phyloP scores from a whole-genome alignment of 129 eudicot species.

The Calendula officinalis region DNA sequence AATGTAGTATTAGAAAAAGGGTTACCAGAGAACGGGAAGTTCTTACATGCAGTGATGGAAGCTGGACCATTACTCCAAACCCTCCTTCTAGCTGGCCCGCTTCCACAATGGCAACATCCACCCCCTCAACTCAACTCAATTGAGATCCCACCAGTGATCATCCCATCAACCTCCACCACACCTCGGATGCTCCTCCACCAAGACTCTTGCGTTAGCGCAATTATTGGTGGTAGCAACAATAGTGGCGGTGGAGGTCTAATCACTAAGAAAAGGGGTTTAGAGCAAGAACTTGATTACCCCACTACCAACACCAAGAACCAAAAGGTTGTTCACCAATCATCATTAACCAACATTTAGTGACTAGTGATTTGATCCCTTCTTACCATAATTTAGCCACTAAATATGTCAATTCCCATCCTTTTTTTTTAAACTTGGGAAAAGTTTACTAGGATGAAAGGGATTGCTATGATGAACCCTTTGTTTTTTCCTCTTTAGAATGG shows the following conservation, averaged over 20 bases:
- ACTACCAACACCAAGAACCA: conserved; percentile 61
- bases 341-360: conserved; percentile 65
- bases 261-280: conserved; percentile 47
- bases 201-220: conserved; percentile 42
- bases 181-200: conserved; percentile 42
- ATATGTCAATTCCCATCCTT: conserved; percentile 48
- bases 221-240: neutral
- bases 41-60: conserved; percentile 81
- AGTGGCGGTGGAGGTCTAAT: conserved; percentile 30
- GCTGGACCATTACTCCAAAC: conserved; percentile 99
- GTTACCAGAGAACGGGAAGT: conserved; percentile 80
- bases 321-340: conserved; percentile 78
- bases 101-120: conserved; percentile 96
- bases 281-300: conserved; percentile 36
- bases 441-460: conserved; percentile 48
- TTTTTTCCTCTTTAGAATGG: conserved; percentile 2
- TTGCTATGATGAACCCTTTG: conserved; percentile 29
- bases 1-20: conserved; percentile 36
- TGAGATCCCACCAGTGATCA: conserved; percentile 86
- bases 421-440: conserved; percentile 39
- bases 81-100: conserved; percentile 85
- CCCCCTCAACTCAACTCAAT: conserved; percentile 79
- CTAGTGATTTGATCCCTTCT: conserved; percentile 33
- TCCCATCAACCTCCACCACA: conserved; percentile 37
- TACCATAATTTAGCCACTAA: conserved; percentile 35